These are phyloP conservation scores for Beauveria varroae DNA, from an alignment of 2,329 filamentous ascomycete species.

Conservation along the genomic window DNA sequence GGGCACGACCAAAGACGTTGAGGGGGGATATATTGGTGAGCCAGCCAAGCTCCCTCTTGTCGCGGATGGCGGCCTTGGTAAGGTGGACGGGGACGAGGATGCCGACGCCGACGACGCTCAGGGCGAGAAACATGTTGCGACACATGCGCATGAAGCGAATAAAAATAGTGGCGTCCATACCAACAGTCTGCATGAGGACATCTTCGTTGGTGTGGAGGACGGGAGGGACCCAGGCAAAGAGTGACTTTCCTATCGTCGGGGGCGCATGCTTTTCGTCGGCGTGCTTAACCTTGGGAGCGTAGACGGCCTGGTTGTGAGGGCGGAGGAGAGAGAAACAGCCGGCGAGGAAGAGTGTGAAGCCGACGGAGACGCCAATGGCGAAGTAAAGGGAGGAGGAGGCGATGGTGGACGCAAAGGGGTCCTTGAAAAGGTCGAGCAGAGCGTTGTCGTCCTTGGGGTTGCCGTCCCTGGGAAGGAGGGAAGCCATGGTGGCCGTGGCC, in stretches of 20 bases:
- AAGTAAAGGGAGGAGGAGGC: slow-evolving; percentile 49
- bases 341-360: slow-evolving; percentile 64
- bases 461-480: slow-evolving; percentile 3
- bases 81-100: slow-evolving; percentile 80
- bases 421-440: slow-evolving; percentile 40
- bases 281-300: slow-evolving; percentile 89
- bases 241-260: slow-evolving; percentile 75
- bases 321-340: slow-evolving; percentile 81
- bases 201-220: slow-evolving; percentile 71
- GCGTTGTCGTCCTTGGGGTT: slow-evolving; percentile 31
- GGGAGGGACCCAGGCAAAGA: slow-evolving; percentile 80
- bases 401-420: slow-evolving; percentile 40
- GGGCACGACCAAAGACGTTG: slow-evolving; percentile 41
- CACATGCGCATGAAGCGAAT: slow-evolving; percentile 85
- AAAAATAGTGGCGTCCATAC: slow-evolving; percentile 87
- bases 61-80: slow-evolving; percentile 28
- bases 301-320: slow-evolving; percentile 85
- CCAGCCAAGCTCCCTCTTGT: slow-evolving; percentile 31
- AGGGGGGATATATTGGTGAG: slow-evolving; percentile 54
- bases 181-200: slow-evolving; percentile 71
- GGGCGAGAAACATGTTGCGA: slow-evolving; percentile 73
- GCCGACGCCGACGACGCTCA: slow-evolving; percentile 65
- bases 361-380: slow-evolving; percentile 73
- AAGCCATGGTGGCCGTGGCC: neutral
- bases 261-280: slow-evolving; percentile 85